phyloP scores from a whole-genome alignment of 139 green algal genomes.

The Chlorella sp. region DNA sequence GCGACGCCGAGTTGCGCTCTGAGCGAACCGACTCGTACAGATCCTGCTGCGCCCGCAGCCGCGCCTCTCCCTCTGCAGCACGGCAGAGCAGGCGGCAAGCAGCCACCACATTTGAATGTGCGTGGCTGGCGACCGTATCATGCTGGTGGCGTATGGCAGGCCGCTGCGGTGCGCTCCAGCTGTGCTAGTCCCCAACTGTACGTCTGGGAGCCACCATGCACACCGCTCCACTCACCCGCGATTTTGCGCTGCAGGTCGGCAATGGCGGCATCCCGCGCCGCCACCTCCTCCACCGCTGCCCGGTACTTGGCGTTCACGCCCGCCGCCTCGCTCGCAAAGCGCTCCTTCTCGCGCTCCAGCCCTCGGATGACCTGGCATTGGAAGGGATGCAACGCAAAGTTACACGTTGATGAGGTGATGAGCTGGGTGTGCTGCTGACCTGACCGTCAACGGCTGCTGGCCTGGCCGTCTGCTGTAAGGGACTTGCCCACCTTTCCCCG shows the following conservation, averaged over 20 bases:
- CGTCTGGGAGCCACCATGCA: too few species aligned
- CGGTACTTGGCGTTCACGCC: conserved; percentile 81
- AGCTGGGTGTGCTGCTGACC: too few species aligned
- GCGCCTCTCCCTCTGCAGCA: conserved; percentile 79
- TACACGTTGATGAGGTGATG: too few species aligned
- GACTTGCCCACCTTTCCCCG: too few species aligned
- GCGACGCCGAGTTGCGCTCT: conserved; percentile 92
- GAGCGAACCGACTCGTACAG: conserved; percentile 78
- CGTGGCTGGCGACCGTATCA: too few species aligned
- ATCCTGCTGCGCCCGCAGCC: conserved; percentile 94
- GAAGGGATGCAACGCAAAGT: background rate
- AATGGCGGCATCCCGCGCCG: conserved; percentile 86
- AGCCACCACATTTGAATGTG: too few species aligned
- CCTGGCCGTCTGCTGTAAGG: too few species aligned
- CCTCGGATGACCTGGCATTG: conserved; percentile 27
- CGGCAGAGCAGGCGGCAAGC: background rate
- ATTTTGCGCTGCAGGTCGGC: conserved; percentile 90
- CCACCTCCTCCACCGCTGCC: conserved; percentile 87
- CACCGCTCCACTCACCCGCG: conserved; percentile 53
- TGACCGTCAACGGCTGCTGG: too few species aligned
- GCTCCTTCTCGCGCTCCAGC: conserved; percentile 89
- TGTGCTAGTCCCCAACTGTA: too few species aligned
- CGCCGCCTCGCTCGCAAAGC: conserved; percentile 69
- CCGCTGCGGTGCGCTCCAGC: too few species aligned
- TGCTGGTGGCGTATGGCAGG: too few species aligned